A percentile compares a stretch with the other conserved stretches of the same genome.
These are phyloP conservation scores for Didymella pomorum DNA, from an alignment of 2,329 filamentous ascomycete genomes.

Conservation along the genomic window DNA sequence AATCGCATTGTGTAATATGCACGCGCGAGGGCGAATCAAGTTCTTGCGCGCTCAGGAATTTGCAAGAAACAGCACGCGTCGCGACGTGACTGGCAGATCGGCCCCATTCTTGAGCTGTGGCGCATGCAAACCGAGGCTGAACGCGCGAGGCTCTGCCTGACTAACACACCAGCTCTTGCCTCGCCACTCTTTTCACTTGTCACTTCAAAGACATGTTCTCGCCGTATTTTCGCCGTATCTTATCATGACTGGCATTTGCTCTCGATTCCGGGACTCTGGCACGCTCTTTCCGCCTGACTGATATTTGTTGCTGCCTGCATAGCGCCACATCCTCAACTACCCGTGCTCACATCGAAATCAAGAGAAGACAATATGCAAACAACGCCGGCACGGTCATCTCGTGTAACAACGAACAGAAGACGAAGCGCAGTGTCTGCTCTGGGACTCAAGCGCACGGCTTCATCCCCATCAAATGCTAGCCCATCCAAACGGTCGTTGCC, in stretches of 20 bases:
- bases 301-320: conserved; percentile 2
- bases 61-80: neutral
- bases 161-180: conserved; percentile 16
- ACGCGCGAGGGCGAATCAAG: conserved; percentile 1
- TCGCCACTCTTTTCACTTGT: conserved; percentile 34
- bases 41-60: neutral
- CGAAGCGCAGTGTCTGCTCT: conserved; percentile 35
- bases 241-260: conserved; percentile 27
- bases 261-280: neutral
- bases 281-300: conserved; percentile 7
- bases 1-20: neutral
- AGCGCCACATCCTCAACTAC: neutral
- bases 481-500: conserved; percentile 47
- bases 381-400: conserved; percentile 44
- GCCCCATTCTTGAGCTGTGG: conserved; percentile 19
- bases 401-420: conserved; percentile 38
- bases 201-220: conserved; percentile 31
- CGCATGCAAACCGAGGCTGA: conserved; percentile 27
- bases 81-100: conserved; percentile 5
- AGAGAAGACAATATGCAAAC: conserved; percentile 32
- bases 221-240: conserved; percentile 5
- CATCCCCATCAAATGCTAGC: conserved; percentile 50
- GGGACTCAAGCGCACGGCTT: conserved; percentile 42
- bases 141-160: conserved; percentile 9
- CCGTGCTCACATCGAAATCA: too few species aligned